Percentiles rank a stretch among this genome's conserved stretches.
These are phyloP conservation scores for Rutstroemia sp. DNA, from an alignment of 2,329 filamentous ascomycete species.

Conservation along the genomic window DNA sequence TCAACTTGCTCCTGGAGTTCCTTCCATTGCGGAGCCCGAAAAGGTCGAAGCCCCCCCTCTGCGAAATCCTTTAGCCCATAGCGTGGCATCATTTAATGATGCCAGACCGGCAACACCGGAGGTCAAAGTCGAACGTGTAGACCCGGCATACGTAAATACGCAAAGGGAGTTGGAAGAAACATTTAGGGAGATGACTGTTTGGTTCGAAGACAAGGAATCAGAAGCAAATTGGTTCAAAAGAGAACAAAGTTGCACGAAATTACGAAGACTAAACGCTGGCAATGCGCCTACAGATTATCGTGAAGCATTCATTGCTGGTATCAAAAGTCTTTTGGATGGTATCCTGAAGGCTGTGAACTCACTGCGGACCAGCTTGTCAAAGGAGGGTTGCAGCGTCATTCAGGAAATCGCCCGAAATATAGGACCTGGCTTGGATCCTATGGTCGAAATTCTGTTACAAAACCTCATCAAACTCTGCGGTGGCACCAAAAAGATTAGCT, in stretches of 20 bases:
- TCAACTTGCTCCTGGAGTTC: constrained; percentile 52
- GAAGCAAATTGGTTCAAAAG: constrained; percentile 87
- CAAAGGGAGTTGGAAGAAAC: constrained; percentile 82
- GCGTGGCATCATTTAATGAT: constrained; percentile 39
- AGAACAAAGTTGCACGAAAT: constrained; percentile 70
- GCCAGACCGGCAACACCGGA: constrained; percentile 55
- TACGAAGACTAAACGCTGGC: constrained; percentile 73
- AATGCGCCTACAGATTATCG: constrained; percentile 75
- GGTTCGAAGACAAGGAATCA: constrained; percentile 82
- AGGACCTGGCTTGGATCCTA: constrained; percentile 72
- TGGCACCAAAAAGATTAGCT: constrained; percentile 86
- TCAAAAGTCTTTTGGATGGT: constrained; percentile 74
- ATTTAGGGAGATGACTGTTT: constrained; percentile 70
- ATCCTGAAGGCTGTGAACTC: constrained; percentile 82
- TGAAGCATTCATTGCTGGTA: constrained; percentile 58
- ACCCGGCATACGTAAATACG: constrained; percentile 78
- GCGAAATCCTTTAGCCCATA: constrained; percentile 42
- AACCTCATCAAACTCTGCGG: constrained; percentile 83
- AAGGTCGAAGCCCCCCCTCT: constrained; percentile 33
- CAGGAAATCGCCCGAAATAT: constrained; percentile 76
- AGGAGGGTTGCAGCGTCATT: constrained; percentile 74
- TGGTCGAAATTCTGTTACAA: constrained; percentile 87
- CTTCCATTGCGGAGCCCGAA: constrained; percentile 23
- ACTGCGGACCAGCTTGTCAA: constrained; percentile 81
- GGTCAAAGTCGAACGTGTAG: constrained; percentile 58